Conservation (phyloP, 768 basidiomycete genomes). For the Termitomyces bulborhizus region DNA sequence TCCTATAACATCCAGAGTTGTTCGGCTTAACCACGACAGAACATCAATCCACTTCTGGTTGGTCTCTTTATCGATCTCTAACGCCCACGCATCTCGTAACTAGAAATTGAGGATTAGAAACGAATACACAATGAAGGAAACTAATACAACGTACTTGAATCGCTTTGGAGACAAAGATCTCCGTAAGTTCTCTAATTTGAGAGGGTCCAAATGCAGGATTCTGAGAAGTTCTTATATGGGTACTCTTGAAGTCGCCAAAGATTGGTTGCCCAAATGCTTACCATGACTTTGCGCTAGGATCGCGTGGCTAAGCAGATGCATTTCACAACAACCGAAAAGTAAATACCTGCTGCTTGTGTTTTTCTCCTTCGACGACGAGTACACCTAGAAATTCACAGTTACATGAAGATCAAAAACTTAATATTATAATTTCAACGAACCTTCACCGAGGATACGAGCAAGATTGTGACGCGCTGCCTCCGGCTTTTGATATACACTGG, state of each 20-base stretch:
- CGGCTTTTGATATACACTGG: slow-evolving; percentile 52
- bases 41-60: slow-evolving; percentile 42
- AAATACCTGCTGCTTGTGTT: slow-evolving; percentile 39
- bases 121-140: background rate
- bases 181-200: slow-evolving; percentile 52
- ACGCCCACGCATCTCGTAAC: slow-evolving; percentile 44
- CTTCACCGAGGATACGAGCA: slow-evolving; percentile 36
- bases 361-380: slow-evolving; percentile 41
- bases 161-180: slow-evolving; percentile 52
- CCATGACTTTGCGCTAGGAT: slow-evolving; percentile 38
- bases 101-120: slow-evolving; percentile 13
- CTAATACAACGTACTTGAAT: slow-evolving; percentile 28
- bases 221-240: slow-evolving; percentile 19
- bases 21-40: slow-evolving; percentile 55
- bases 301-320: background rate
- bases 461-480: slow-evolving; percentile 30
- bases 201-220: slow-evolving; percentile 63
- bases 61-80: slow-evolving; percentile 24
- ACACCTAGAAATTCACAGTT: slow-evolving; percentile 31
- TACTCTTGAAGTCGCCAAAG: slow-evolving; percentile 7
- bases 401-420: too few species aligned
- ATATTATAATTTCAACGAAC: slow-evolving; percentile 13
- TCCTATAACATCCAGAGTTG: slow-evolving; percentile 74
- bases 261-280: slow-evolving; percentile 7
- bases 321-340: background rate